Base-by-base conservation (phyloP, 176 grass and related monocot genomes). In the Elymus sibiricus region DNA sequence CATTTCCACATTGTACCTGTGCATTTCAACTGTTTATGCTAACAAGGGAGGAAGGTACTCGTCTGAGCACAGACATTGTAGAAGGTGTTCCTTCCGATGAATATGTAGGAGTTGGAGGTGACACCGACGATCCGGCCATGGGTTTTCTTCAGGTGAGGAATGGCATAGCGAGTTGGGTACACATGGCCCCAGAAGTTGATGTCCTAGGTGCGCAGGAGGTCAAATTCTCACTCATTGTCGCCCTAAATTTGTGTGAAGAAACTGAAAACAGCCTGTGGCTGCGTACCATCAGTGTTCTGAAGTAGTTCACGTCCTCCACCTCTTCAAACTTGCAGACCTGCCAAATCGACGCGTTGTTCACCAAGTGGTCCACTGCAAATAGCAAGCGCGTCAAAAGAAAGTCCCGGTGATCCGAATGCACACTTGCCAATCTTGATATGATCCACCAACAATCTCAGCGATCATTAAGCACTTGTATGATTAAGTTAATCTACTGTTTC, bases 181-280 rank as follows among this genome's bases (percentile, higher is more conserved):
- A 91, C 89, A 11, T 83, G 87, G 16, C 91, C 89, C 91, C 94
- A 96, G 21, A 96, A 93, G 81, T 96, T 96, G 32, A 88, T 88
- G 84, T 93, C 94, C 93, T 82, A 13, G 0, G n/a, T 39, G 62
- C n/a, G 27, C 5, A 15, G 64, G 27, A 17, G n/a, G 34, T 11
- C 0, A 59, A n/a, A n/a, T 13, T 19, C 24, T 14, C 37, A 74
- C 25, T 28, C 55, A 15, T 78, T 43, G 29, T 62, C 24, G 12
- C 60, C n/a, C 19, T 80, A 70, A 77, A 38, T 46, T 62, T 6
- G 27, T 53, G 42, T 35, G 26, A 21, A 39, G 4, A 22, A 22
- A n/a, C 42, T 39, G 15, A 29, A 29, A 71, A 74, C 12, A n/a
- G 21, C 19, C 0, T 74, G 37, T 46, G 6, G n/a, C 16, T 74